Percentiles rank a stretch among this genome's conserved stretches.
phyloP scores from a whole-genome alignment of 208 protist genomes.

The Jaenimonas drosophilae region DNA sequence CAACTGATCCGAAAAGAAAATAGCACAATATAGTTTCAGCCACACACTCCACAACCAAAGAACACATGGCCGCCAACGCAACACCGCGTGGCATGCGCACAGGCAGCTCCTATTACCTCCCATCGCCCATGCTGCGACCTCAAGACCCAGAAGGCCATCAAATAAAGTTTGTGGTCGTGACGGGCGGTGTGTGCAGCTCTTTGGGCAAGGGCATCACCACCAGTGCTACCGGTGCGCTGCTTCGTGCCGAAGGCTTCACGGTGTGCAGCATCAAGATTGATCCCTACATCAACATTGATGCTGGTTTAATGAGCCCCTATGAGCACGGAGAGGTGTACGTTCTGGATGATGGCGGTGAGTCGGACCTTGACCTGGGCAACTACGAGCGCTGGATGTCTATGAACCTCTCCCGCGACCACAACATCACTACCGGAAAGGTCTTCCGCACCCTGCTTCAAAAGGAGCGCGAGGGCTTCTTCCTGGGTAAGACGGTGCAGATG shows the following conservation, averaged over 20 bases:
- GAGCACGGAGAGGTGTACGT: conserved; percentile 99
- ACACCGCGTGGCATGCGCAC: conserved; percentile 1
- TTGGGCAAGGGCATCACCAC: conserved; percentile 97
- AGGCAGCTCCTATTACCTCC: conserved; percentile 68
- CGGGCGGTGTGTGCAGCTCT: conserved; percentile 97
- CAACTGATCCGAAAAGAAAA: not conserved
- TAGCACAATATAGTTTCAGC: not conserved
- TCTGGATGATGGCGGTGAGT: conserved; percentile 97
- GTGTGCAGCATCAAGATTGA: conserved; percentile 99
- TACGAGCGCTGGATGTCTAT: conserved; percentile 99
- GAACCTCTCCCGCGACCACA: conserved; percentile 92
- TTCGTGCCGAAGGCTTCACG: conserved; percentile 80
- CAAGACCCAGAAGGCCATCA: conserved; percentile 13
- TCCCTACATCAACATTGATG: conserved; percentile 98
- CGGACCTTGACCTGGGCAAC: conserved; percentile 98
- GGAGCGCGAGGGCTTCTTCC: conserved; percentile 96
- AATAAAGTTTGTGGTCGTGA: conserved; percentile 96
- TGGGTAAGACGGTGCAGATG: conserved; percentile 99
- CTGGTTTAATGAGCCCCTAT: conserved; percentile 91
- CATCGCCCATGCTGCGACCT: conserved; percentile 56
- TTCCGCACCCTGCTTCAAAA: conserved; percentile 94
- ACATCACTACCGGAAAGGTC: conserved; percentile 99
- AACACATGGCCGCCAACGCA: not conserved
- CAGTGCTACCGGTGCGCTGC: conserved; percentile 72
- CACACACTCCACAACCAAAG: not conserved